These are phyloP conservation scores for Penicillium fuscoglaucum DNA, from an alignment of 2,329 filamentous ascomycete species.

Conservation along the genomic window DNA sequence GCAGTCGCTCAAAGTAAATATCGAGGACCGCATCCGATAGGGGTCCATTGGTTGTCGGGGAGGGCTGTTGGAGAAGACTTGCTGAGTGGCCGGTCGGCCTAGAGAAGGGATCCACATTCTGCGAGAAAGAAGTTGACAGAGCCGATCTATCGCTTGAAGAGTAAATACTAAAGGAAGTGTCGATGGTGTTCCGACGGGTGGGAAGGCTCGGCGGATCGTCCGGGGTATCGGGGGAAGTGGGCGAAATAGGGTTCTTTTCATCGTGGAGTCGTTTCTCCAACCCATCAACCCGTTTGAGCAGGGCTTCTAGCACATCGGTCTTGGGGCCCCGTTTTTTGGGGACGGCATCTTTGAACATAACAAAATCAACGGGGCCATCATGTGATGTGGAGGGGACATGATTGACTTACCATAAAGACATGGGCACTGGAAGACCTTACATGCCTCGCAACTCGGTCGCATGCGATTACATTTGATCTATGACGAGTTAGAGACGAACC, in stretches of 20 bases:
- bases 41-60: constrained; percentile 35
- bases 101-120: constrained; percentile 19
- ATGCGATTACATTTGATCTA: constrained; percentile 91
- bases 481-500: background rate
- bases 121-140: constrained; percentile 17
- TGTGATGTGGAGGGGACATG: constrained; percentile 10
- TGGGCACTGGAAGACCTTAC: constrained; percentile 82
- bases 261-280: constrained; percentile 77
- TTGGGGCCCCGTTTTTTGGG: constrained; percentile 89
- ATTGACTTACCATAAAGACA: constrained; percentile 75
- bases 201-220: constrained; percentile 19
- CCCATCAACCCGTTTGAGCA: constrained; percentile 81
- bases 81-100: constrained; percentile 16
- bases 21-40: constrained; percentile 68
- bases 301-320: constrained; percentile 81
- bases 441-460: constrained; percentile 82
- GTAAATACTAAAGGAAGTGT: constrained; percentile 22
- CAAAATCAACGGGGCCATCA: constrained; percentile 36
- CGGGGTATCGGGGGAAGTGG: constrained; percentile 43
- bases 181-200: constrained; percentile 24
- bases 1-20: constrained; percentile 75
- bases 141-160: constrained; percentile 15
- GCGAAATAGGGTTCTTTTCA: constrained; percentile 53
- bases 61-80: constrained; percentile 15
- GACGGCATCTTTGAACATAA: constrained; percentile 65